Evolutionary conservation across 2,329 filamentous ascomycete species (phyloP).

Genomic region (Curvularia eragrostidis): DNA sequence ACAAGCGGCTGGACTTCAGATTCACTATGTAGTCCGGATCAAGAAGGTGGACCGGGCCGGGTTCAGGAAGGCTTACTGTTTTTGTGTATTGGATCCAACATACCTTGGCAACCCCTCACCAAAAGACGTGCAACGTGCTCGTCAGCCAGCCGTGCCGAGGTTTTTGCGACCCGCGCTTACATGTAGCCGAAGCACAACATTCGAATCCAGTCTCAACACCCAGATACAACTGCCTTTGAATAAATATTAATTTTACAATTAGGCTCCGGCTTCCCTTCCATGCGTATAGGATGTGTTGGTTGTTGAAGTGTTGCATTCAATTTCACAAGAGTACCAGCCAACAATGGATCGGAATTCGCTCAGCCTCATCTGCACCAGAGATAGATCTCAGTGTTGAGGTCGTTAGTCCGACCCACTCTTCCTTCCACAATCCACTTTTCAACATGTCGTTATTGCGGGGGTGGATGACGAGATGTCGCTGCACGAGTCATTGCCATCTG

Average conservation of each 20-base stretch:
- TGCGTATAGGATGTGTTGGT: not conserved
- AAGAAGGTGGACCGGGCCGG: slow-evolving; percentile 1
- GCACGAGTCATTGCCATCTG: slow-evolving; percentile 3
- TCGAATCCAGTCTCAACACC: not conserved
- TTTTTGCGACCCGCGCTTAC: not conserved
- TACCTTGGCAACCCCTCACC: not conserved
- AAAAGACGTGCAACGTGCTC: not conserved
- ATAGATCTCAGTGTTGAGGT: not conserved
- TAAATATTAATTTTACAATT: not conserved
- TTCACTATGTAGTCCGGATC: slow-evolving; percentile 36
- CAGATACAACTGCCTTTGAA: not conserved
- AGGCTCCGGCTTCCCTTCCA: not conserved
- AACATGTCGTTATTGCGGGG: slow-evolving; percentile 21
- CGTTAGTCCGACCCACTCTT: slow-evolving; percentile 13
- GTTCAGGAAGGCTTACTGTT: slow-evolving; percentile 1
- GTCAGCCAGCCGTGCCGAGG: slow-evolving; percentile 1
- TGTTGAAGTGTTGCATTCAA: not conserved
- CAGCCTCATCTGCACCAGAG: not conserved
- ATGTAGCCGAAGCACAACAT: not conserved
- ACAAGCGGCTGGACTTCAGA: slow-evolving; percentile 51
- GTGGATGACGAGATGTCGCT: slow-evolving; percentile 16
- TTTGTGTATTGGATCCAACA: not conserved
- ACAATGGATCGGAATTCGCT: not conserved
- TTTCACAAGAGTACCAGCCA: not conserved
- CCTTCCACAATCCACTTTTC: slow-evolving; percentile 3